A percentile compares a stretch with the other conserved stretches of the same genome.
Conservation (phyloP, 2,329 filamentous ascomycete genomes). For the Exophiala alcalophila region DNA sequence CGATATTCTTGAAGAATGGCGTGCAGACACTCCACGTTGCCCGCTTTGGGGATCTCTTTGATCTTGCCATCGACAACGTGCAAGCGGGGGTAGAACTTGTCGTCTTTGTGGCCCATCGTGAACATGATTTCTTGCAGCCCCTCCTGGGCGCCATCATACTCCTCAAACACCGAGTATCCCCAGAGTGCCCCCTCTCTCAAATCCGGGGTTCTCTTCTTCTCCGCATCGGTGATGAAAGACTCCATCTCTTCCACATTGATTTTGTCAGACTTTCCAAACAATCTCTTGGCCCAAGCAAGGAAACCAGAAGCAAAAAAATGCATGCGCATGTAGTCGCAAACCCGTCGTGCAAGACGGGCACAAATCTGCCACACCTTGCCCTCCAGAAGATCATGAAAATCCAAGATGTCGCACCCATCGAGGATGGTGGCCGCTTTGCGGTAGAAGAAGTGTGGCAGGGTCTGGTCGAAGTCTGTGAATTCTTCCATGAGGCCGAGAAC, state of each 20-base stretch:
- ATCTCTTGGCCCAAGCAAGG: background rate
- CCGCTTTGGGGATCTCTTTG: conserved; percentile 1
- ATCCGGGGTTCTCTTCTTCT: background rate
- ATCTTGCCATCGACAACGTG: conserved; percentile 8
- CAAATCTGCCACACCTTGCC: background rate
- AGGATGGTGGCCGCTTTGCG: conserved; percentile 5
- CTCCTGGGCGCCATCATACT: conserved; percentile 6
- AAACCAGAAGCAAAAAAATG: conserved; percentile 2
- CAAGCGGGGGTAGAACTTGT: conserved; percentile 9
- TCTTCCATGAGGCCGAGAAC: conserved; percentile 4
- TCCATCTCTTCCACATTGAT: background rate
- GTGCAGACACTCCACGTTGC: background rate
- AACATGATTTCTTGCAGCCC: conserved; percentile 16
- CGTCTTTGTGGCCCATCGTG: conserved; percentile 10
- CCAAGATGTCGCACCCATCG: conserved; percentile 6
- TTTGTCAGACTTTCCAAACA: background rate
- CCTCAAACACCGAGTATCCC: conserved; percentile 5
- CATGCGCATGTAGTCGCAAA: conserved; percentile 5
- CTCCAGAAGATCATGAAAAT: background rate
- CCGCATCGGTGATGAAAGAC: background rate
- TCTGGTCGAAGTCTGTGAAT: background rate
- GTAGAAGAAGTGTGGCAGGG: background rate
- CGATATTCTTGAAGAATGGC: too few relatives aligned
- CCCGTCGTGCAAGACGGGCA: background rate
- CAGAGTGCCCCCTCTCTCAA: background rate